Percentiles rank a stretch among this genome's conserved stretches.
Conservation (phyloP, 2,329 filamentous ascomycete genomes). For the Madurella fahalii region DNA sequence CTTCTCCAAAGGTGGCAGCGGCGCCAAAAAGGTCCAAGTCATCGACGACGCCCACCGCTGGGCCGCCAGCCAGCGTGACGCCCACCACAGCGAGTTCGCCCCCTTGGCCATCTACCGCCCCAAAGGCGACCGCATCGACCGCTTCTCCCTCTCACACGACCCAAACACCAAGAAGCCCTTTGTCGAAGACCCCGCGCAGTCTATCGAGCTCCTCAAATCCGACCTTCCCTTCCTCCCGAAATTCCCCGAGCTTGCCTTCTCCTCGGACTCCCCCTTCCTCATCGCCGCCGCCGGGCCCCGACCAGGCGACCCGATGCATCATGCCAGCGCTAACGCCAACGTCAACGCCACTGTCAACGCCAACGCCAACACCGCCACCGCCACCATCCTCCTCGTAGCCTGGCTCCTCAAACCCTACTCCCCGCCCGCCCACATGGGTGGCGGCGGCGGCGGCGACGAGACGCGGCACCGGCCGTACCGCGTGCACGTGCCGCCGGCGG, state of each 20-base stretch:
- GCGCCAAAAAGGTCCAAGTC: conserved; percentile 35
- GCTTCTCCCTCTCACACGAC: conserved; percentile 28
- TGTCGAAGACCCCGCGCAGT: conserved; percentile 32
- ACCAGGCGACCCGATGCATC: conserved; percentile 19
- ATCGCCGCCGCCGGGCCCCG: conserved; percentile 26
- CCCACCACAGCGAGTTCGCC: conserved; percentile 31
- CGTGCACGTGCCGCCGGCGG: conserved; percentile 13
- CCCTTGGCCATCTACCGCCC: conserved; percentile 37
- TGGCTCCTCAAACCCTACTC: conserved; percentile 25
- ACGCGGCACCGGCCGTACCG: conserved; percentile 23
- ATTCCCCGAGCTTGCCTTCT: conserved; percentile 36
- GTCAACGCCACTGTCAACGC: too few relatives aligned
- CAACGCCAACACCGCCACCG: too few relatives aligned
- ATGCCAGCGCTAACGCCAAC: not conserved
- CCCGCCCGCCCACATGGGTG: not conserved
- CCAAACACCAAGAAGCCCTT: conserved; percentile 23
- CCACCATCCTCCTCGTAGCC: conserved; percentile 24
- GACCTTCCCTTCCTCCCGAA: conserved; percentile 36
- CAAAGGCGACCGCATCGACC: conserved; percentile 30
- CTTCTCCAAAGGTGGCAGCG: conserved; percentile 30
- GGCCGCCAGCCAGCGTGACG: conserved; percentile 33
- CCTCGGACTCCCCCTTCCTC: conserved; percentile 22
- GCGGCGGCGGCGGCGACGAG: conserved; percentile 2
- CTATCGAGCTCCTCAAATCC: conserved; percentile 35
- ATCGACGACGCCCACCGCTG: conserved; percentile 38